Base-by-base conservation (phyloP, 2,329 filamentous ascomycete genomes). In the Dactylellina drechsleri region DNA sequence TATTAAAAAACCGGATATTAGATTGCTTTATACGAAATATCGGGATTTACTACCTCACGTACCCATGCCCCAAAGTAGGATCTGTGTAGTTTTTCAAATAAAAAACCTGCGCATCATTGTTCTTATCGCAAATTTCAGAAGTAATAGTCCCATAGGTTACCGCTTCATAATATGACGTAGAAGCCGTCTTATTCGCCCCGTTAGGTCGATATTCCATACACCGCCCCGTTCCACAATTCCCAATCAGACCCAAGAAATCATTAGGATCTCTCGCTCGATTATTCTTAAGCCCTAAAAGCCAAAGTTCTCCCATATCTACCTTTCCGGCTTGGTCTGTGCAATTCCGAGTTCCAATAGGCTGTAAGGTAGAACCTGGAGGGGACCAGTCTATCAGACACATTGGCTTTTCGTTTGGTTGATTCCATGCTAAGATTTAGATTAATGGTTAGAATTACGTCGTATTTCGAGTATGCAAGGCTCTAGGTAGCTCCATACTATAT, bases 331-430 rank as follows among this genome's bases (percentile, higher is more conserved):
- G 20, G 31, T 36, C 31, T 2, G 31, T 31, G 12, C 70, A 74
- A 3, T 40, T 15, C 1, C 58, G 41, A 6, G 58, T 58, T 12
- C 62, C 70, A 28, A 74, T 47, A 5, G 70, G 70, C 31, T 74
- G 50, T n/a, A 28, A 36, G 1, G 62, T 64, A 16, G 62, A 28
- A 20, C 57, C 43, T n/a, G 70, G 70, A 1, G 5, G 8, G 15
- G 70, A 74, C 70, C 70, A 74, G 41, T 74, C 70, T 20, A 74
- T 67, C 1, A 74, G 36, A 40, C 70, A 74, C 18, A 74, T 50
- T n/a, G 8, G 16, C 15, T 20, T 40, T 5, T 62, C 40, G 16
- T 40, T 67, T 13, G 47, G 28, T 28, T 67, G 57, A 13, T 15
- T 16, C 70, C 70, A 74, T 16, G 49, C 70, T 74, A 53, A 40